phyloP scores from a whole-genome alignment of 352 stramenopile genomes.

The Globisporangium yorkense region DNA sequence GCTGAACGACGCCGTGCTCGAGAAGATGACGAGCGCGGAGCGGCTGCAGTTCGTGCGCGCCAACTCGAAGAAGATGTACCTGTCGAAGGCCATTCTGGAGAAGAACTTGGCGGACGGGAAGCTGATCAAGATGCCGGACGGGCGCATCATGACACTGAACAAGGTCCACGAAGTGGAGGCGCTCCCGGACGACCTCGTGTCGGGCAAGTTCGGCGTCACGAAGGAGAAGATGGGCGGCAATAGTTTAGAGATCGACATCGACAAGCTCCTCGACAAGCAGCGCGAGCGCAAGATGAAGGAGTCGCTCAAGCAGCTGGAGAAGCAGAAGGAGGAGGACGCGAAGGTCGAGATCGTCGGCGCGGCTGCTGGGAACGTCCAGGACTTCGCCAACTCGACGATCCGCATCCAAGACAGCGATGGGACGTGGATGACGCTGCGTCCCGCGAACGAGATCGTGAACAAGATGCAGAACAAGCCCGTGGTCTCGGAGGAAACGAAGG shows the following conservation, averaged over 20 bases:
- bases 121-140: conserved; percentile 61
- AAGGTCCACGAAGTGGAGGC: conserved; percentile 81
- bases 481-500: conserved; percentile 65
- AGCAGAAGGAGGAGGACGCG: conserved; percentile 17
- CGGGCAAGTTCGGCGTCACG: conserved; percentile 29
- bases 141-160: conserved; percentile 81
- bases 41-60: conserved; percentile 79
- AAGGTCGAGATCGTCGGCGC: conserved; percentile 68
- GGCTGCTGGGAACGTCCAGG: conserved; percentile 40
- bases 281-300: conserved; percentile 48
- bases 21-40: conserved; percentile 81
- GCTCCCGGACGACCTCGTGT: conserved; percentile 68
- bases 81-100: conserved; percentile 77
- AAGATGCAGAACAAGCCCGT: conserved; percentile 62
- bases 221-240: conserved; percentile 23
- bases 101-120: conserved; percentile 76
- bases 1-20: conserved; percentile 65
- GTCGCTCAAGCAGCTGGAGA: conserved; percentile 26
- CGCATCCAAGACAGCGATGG: conserved; percentile 82
- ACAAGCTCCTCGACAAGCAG: conserved; percentile 66
- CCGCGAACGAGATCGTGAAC: conserved; percentile 74
- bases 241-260: conserved; percentile 66
- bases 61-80: conserved; percentile 81
- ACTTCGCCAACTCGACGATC: conserved; percentile 72
- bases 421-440: conserved; percentile 76